Evolutionary conservation across 129 eudicot genomes (phyloP), one percentile per base, ranked within the genome.

Genomic region (Lactuca sativa): DNA sequence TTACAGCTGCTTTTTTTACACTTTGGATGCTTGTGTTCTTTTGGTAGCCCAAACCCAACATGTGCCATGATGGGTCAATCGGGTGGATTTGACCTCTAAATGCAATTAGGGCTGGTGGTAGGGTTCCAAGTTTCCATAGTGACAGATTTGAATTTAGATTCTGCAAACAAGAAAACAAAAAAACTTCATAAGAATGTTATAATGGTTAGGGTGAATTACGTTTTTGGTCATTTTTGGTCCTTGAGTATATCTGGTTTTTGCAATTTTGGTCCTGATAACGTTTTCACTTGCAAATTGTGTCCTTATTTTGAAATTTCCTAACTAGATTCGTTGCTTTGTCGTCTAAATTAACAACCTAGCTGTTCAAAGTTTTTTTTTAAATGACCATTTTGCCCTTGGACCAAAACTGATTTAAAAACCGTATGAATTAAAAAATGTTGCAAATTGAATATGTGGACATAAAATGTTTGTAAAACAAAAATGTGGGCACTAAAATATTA

Each of bases 31-130:
- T 78, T 36, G 96, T 93, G 60, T 84, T 86, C 47, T 78, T 83
- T 81, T 93, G 98, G 83, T 93, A 93, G 63, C 98, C 98, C 82
- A 93, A 80, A 1, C 98, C 98, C 54, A 93, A 91, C 98, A 89
- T 78, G 92, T 93, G 98, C 98, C 98, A 93, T 17, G 95, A 85
- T 18, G 95, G 86, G 62, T 93, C 96, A 13, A 93, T 89, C 38
- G 96, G 88, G 10, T 83, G 97, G 70, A 93, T 79, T 15, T 93
- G 85, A 47, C 98, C 97, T 78, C 76, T 86, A 48, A 93, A 93
- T 56, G 98, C 98, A 21, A 93, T 93, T 59, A 93, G 81, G 63
- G 98, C 98, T 1, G 98, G 97, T 9, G 98, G 98, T 44, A 93
- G 82, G 21, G 98, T 93, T 66, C 98, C 98, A 56, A 93, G 97